Evolutionary conservation across 2,329 filamentous ascomycete genomes (phyloP).

Genomic region (Alternaria atra): DNA sequence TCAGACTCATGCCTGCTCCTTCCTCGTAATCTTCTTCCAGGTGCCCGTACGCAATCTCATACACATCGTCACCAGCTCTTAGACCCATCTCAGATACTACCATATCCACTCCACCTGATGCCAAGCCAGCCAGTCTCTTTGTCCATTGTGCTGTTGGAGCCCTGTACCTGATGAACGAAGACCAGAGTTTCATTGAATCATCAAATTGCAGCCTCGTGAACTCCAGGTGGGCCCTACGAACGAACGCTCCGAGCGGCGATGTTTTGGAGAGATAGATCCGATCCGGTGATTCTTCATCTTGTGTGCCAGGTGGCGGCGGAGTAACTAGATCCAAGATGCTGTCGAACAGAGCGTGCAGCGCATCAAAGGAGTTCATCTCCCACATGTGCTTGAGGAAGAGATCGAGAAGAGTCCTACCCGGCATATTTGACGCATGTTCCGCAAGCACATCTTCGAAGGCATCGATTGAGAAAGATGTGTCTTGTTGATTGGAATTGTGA

Average conservation of each 20-base stretch:
- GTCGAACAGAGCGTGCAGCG: conserved; percentile 79
- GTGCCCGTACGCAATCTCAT: conserved; percentile 61
- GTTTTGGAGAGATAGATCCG: conserved; percentile 72
- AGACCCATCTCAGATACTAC: conserved; percentile 69
- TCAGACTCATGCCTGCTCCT: conserved; percentile 68
- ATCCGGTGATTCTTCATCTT: conserved; percentile 35
- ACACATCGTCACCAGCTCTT: conserved; percentile 60
- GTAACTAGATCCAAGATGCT: conserved; percentile 66
- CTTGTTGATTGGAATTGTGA: conserved; percentile 44
- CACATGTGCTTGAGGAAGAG: conserved; percentile 82
- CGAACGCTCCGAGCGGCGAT: conserved; percentile 83
- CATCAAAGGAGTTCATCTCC: conserved; percentile 82
- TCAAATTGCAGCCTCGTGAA: conserved; percentile 82
- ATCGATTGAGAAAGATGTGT: conserved; percentile 43
- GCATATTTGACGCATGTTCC: conserved; percentile 62
- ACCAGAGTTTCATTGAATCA: conserved; percentile 81
- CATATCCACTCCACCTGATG: conserved; percentile 60
- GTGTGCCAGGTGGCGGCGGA: conserved; percentile 48
- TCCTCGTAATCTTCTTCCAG: conserved; percentile 53
- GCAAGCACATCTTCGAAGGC: conserved; percentile 60
- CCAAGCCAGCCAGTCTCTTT: conserved; percentile 48
- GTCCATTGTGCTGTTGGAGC: conserved; percentile 75
- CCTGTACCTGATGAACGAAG: conserved; percentile 80
- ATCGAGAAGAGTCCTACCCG: conserved; percentile 88
- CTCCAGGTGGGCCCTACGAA: conserved; percentile 79